Evolutionary conservation across 2,329 filamentous ascomycete genomes (phyloP), one percentile per base, ranked within the genome.

Genomic region (Nannizzia gypsea): DNA sequence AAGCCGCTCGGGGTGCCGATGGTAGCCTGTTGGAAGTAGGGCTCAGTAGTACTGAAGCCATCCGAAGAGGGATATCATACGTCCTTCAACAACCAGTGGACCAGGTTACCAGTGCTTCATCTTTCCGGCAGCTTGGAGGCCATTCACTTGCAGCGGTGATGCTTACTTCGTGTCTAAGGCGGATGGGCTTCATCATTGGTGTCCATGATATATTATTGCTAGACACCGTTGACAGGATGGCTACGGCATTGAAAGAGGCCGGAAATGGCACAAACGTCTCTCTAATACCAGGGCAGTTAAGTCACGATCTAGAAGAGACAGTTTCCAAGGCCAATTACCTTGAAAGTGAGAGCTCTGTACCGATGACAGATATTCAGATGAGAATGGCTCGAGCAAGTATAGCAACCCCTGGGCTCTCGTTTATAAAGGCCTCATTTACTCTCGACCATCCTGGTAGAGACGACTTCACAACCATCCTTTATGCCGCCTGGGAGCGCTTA

Each of bases 311-410:
- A 15, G 15, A n/a, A 3, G n/a, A 42, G 15, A 20, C n/a, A 42
- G n/a, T 42, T 42, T 6, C 38, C 38, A 17, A 3, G n/a, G n/a
- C 38, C 6, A 42, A 9, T 15, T 17, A n/a, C 15, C 15, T 15
- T n/a, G 38, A 15, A n/a, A 42, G 28, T 57, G 24, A 57, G 31
- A 44, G 17, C 42, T 4, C n/a, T 8, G n/a, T 31, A 11, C n/a
- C 55, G 6, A 57, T 57, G 55, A 57, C 55, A 9, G 55, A 57
- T 42, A 57, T 57, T 20, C 55, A 57, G 38, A 57, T 5, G 3
- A 36, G 55, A 38, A 24, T 57, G 34, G 55, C 42, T 36, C 55
- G 55, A 9, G 36, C 55, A 13, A 57, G 55, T 22, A 38, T 57
- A 20, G 55, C 34, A 5, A 57, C 36, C 17, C 55, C 55, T 15